A percentile compares a stretch with the other conserved stretches of the same genome.
These are phyloP conservation scores for Stipa capillata DNA, from an alignment of 176 grass and related monocot genomes.

Conservation along the genomic window DNA sequence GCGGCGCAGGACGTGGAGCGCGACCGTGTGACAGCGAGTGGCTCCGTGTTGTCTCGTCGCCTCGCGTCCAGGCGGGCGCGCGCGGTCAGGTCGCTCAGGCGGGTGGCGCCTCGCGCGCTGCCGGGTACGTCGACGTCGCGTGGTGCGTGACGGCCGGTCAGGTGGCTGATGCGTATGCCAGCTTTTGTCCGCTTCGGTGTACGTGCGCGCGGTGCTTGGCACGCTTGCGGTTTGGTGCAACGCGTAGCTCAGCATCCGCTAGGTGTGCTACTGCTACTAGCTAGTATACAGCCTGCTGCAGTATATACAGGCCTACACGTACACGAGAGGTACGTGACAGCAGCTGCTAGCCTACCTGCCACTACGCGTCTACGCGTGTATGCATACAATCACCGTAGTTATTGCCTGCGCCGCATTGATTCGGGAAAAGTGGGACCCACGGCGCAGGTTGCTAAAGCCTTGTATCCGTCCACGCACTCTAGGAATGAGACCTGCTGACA, in stretches of 20 bases:
- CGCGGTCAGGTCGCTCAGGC: not conserved
- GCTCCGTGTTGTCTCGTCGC: not conserved
- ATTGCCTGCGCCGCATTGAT: not conserved
- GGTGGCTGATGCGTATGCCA: not conserved
- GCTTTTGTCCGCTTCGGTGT: not conserved
- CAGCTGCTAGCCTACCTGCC: not conserved
- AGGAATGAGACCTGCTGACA: not conserved
- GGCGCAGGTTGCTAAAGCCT: not conserved
- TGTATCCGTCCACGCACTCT: not conserved
- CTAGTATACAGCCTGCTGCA: not conserved
- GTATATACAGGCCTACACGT: too few relatives aligned
- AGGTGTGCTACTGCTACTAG: not conserved
- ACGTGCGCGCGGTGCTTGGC: not conserved
- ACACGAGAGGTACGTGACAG: not conserved
- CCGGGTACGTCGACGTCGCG: not conserved
- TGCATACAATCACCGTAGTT: not conserved
- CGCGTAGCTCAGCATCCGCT: not conserved
- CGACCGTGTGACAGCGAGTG: too few relatives aligned
- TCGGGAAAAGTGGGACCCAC: not conserved
- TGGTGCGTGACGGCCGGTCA: not conserved
- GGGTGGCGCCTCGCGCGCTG: not conserved
- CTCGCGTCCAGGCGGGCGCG: not conserved
- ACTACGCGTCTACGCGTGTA: not conserved
- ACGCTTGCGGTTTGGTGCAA: not conserved
- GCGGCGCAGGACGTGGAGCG: not conserved